A percentile compares a stretch with the other conserved stretches of the same genome.
These are phyloP conservation scores for Gnomoniopsis sp. DNA, from an alignment of 2,329 filamentous ascomycete species.

Conservation along the genomic window DNA sequence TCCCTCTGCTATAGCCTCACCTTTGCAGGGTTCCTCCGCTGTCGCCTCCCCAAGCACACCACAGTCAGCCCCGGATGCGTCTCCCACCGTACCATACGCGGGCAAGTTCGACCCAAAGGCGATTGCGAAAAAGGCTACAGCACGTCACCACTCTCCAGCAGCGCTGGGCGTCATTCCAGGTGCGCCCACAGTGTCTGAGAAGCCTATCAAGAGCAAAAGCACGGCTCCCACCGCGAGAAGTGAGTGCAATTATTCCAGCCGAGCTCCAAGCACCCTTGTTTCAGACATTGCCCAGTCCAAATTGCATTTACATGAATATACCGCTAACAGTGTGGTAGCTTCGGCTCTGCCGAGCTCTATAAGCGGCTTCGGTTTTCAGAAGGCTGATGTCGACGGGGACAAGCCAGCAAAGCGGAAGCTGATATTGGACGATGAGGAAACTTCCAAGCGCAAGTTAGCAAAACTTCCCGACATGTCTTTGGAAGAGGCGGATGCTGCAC, in stretches of 20 bases:
- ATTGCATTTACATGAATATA: not conserved
- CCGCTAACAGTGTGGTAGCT: constrained; percentile 26
- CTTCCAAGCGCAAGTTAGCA: constrained; percentile 81
- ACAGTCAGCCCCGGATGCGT: constrained; percentile 45
- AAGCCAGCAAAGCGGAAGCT: constrained; percentile 72
- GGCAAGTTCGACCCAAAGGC: constrained; percentile 86
- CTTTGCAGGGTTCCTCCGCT: constrained; percentile 46
- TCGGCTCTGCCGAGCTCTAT: constrained; percentile 63
- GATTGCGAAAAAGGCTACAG: constrained; percentile 74
- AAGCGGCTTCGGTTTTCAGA: constrained; percentile 79
- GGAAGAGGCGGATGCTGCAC: constrained; percentile 57
- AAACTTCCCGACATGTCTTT: constrained; percentile 78
- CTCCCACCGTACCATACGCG: constrained; percentile 59
- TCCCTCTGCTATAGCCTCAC: constrained; percentile 27
- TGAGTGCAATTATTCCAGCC: not conserved
- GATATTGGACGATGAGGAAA: constrained; percentile 85
- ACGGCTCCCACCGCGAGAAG: constrained; percentile 17
- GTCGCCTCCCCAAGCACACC: constrained; percentile 44
- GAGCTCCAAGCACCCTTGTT: not conserved
- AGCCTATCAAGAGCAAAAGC: constrained; percentile 25
- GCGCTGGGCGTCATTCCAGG: constrained; percentile 47
- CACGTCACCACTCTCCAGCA: constrained; percentile 52
- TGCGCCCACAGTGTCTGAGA: constrained; percentile 26
- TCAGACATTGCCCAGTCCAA: not conserved
- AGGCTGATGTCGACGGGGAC: constrained; percentile 60